phyloP scores from a whole-genome alignment of 2,329 filamentous ascomycete species.

The Ambrosiella beaveri region DNA sequence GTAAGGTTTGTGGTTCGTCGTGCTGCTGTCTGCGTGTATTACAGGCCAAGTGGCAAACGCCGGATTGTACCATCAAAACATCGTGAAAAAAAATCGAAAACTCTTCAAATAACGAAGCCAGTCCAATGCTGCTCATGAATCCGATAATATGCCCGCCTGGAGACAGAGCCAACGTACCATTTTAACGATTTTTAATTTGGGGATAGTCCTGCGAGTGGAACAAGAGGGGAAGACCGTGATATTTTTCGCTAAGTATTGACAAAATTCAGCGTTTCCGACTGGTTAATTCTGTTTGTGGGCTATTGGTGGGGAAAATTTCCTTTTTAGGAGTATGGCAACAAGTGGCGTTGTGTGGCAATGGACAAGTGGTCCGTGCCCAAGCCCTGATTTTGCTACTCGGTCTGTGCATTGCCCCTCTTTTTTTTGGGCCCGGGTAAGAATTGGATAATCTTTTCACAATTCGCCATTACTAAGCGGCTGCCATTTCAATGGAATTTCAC shows the following conservation, averaged over 20 bases:
- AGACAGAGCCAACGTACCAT: conserved; percentile 25
- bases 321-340: conserved; percentile 19
- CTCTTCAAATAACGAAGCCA: background rate
- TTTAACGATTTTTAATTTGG: conserved; percentile 28
- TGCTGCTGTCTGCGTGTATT: too few relatives aligned
- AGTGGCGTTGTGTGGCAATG: conserved; percentile 6
- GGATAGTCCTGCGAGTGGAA: conserved; percentile 26
- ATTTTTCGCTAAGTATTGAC: conserved; percentile 16
- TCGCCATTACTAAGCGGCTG: background rate
- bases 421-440: background rate
- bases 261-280: conserved; percentile 26
- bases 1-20: too few relatives aligned
- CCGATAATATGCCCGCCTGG: background rate
- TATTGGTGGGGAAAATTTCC: conserved; percentile 23
- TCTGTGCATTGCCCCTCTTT: background rate
- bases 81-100: background rate
- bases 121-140: background rate
- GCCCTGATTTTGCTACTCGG: conserved; percentile 11
- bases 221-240: conserved; percentile 21
- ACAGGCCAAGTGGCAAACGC: too few relatives aligned
- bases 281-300: conserved; percentile 30
- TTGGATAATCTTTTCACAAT: background rate
- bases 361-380: conserved; percentile 11
- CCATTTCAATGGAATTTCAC: background rate
- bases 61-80: too few relatives aligned